Evolutionary conservation across 257 asterid species (phyloP).

Genomic region (Solanum virginianum): DNA sequence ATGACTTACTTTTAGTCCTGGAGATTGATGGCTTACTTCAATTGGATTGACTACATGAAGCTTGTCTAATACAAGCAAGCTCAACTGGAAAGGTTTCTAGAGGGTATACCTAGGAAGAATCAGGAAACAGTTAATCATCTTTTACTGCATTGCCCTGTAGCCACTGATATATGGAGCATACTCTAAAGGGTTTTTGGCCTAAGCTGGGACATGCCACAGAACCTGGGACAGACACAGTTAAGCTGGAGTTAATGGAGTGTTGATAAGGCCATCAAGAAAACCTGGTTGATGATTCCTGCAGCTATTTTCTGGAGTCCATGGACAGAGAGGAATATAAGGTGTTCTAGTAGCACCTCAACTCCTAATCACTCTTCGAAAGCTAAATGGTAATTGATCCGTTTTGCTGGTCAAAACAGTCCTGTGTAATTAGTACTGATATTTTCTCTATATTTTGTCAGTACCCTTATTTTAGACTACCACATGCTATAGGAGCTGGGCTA

Average conservation of each 20-base stretch:
- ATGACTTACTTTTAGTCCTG: background rate
- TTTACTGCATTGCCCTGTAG: background rate
- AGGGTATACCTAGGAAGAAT: background rate
- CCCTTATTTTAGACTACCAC: background rate
- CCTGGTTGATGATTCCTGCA: background rate
- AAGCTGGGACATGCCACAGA: background rate
- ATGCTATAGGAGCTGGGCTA: background rate
- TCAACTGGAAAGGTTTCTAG: background rate
- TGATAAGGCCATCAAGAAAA: background rate
- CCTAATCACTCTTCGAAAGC: background rate
- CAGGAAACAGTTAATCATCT: background rate
- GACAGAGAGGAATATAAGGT: background rate
- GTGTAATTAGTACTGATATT: background rate
- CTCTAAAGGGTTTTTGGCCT: background rate
- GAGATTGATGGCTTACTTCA: background rate
- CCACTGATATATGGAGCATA: background rate
- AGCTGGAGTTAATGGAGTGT: background rate
- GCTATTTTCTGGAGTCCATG: background rate
- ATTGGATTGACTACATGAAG: background rate
- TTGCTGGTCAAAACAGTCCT: background rate
- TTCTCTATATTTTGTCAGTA: background rate
- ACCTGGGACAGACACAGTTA: background rate
- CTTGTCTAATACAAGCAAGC: background rate
- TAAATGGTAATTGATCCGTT: background rate
- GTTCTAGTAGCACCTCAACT: background rate